Conservation (phyloP, 179 eudicot genomes). For the Actinidia chinensis region DNA sequence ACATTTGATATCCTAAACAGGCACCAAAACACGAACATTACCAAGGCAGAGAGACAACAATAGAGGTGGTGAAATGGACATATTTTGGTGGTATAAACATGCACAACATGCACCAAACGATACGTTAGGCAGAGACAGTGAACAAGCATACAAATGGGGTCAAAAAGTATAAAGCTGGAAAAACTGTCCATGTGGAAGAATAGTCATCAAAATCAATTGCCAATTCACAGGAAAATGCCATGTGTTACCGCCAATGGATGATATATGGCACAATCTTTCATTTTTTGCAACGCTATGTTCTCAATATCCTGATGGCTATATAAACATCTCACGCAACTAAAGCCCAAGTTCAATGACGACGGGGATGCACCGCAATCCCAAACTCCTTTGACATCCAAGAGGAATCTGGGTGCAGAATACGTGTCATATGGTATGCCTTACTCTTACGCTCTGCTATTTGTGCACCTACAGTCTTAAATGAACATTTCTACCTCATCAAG, state of each 20-base stretch:
- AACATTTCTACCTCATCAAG: not conserved
- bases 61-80: not conserved
- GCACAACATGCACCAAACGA: not conserved
- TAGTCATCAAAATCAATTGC: not conserved
- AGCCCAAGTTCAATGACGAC: no score
- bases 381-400: not conserved
- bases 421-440: not conserved
- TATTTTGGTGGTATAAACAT: not conserved
- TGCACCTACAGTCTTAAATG: not conserved
- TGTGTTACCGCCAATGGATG: not conserved
- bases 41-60: not conserved
- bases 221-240: not conserved
- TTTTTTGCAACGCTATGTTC: no score
- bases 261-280: not conserved
- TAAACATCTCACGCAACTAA: no score
- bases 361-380: no score
- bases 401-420: not conserved
- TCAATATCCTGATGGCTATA: no score
- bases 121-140: not conserved
- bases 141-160: not conserved
- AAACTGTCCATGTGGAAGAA: not conserved
- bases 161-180: not conserved
- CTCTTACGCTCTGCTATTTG: no score
- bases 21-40: not conserved
- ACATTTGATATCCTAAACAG: not conserved